Conservation (phyloP, 805 yeast genomes). For the Kodamaea kakaduensis region DNA sequence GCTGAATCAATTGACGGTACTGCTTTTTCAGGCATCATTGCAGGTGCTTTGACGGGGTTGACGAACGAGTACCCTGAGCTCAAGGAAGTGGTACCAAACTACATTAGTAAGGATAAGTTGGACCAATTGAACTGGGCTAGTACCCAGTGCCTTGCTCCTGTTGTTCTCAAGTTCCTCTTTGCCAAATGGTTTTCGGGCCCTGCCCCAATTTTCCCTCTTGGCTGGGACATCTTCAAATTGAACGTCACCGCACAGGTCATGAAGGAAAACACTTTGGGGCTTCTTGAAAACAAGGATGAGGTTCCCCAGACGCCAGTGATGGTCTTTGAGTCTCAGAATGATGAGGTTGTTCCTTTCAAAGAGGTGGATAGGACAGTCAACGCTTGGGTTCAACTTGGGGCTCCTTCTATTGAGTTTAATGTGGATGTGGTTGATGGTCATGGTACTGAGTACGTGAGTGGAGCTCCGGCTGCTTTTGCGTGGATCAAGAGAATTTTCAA, state of each 20-base stretch:
- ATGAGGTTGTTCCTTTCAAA: conserved; percentile 12
- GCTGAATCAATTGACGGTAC: conserved; percentile 23
- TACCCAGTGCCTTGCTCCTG: conserved; percentile 5
- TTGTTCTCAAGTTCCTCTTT: conserved; percentile 4
- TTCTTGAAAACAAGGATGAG: conserved; percentile 1
- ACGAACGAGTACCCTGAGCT: conserved; percentile 28
- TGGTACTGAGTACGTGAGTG: conserved; percentile 11
- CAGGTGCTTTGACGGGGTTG: conserved; percentile 29
- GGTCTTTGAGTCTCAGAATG: conserved; percentile 12
- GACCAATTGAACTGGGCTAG: conserved; percentile 1
- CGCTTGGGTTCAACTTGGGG: conserved; percentile 23
- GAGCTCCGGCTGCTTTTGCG: conserved; percentile 17
- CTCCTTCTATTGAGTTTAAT: conserved; percentile 20
- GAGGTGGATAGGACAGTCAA: conserved; percentile 15
- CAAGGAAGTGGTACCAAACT: conserved; percentile 2
- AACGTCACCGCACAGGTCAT: conserved; percentile 4
- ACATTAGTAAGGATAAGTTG: conserved; percentile 1
- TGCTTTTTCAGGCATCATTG: conserved; percentile 27
- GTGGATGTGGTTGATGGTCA: conserved; percentile 25
- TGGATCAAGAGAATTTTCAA: conserved; percentile 18
- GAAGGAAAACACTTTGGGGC: conserved; percentile 6
- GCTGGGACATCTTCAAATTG: conserved; percentile 16
- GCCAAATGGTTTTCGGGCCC: conserved; percentile 13
- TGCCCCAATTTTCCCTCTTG: conserved; percentile 11
- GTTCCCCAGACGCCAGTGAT: conserved; percentile 10